phyloP scores from a whole-genome alignment of 495 filamentous ascomycete species.

The Letharia columbiana region DNA sequence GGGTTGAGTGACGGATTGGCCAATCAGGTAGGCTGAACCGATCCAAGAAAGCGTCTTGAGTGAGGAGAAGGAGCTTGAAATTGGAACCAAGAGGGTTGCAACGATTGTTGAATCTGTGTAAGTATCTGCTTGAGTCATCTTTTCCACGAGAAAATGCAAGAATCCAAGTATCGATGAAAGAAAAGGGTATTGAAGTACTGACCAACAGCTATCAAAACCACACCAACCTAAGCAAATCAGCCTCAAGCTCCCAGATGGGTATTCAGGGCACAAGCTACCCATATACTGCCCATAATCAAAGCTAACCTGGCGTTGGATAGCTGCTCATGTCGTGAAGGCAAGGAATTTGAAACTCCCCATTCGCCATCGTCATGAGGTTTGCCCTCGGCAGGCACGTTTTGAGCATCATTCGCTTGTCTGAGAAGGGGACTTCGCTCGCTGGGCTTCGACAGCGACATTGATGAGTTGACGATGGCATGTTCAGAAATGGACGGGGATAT shows the following conservation, averaged over 20 bases:
- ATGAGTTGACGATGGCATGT: no score
- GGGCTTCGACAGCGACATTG: background rate
- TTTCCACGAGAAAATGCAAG: background rate
- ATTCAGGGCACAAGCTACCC: background rate
- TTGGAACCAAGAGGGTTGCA: constrained; percentile 72
- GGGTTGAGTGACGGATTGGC: constrained; percentile 78
- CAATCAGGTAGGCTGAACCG: constrained; percentile 68
- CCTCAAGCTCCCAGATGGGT: background rate
- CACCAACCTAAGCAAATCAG: background rate
- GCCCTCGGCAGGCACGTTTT: background rate
- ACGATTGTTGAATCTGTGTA: constrained; percentile 64
- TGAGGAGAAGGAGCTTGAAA: constrained; percentile 71
- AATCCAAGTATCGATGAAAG: no score
- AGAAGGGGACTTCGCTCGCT: background rate
- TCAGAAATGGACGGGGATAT: no score
- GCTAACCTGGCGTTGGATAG: background rate
- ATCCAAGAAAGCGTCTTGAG: constrained; percentile 70
- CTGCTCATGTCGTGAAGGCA: background rate
- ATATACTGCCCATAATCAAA: constrained; percentile 7
- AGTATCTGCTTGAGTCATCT: background rate
- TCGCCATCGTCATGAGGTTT: background rate
- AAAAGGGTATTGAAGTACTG: background rate
- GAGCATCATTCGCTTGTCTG: background rate
- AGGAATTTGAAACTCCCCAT: background rate
- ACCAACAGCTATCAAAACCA: constrained; percentile 4